Conservation (phyloP, 768 basidiomycete genomes). For the Boletus vermiculosoides region DNA sequence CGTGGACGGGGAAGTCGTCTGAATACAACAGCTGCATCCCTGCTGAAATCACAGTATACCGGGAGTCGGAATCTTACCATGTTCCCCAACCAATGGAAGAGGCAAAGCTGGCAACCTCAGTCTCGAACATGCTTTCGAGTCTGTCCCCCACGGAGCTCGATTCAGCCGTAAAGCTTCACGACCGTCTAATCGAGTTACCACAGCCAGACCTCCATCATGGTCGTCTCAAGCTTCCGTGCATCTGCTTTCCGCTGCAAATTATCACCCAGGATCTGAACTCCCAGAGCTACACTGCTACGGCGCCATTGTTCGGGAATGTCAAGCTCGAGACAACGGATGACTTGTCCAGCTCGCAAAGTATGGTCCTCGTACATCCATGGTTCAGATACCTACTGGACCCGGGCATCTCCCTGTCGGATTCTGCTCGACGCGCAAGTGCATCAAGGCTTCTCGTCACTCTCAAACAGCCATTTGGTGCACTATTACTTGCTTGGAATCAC, state of each 20-base stretch:
- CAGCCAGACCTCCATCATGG: slow-evolving; percentile 7
- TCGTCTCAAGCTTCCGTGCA: slow-evolving; percentile 10
- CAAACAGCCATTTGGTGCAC: slow-evolving; percentile 14
- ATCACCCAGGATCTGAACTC: background rate
- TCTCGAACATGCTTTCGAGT: background rate
- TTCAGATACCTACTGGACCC: background rate
- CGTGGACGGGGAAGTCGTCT: slow-evolving; percentile 17
- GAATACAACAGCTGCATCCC: slow-evolving; percentile 24
- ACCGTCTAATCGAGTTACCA: background rate
- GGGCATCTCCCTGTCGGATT: background rate
- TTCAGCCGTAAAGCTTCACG: slow-evolving; percentile 5
- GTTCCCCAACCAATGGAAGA: background rate
- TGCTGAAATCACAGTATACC: slow-evolving; percentile 14
- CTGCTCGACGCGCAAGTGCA: background rate
- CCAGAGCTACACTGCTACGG: background rate
- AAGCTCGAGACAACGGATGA: slow-evolving; percentile 7
- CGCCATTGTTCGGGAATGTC: slow-evolving; percentile 1
- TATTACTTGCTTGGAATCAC: slow-evolving; percentile 2
- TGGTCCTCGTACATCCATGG: slow-evolving; percentile 18
- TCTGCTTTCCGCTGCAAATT: background rate
- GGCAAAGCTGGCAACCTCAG: background rate
- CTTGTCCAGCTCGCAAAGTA: background rate
- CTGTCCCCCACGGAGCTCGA: background rate
- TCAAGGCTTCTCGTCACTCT: slow-evolving; percentile 5
- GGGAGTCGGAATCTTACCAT: background rate